Evolutionary conservation across 495 filamentous ascomycete genomes (phyloP).

Genomic region (Tuber melanosporum): DNA sequence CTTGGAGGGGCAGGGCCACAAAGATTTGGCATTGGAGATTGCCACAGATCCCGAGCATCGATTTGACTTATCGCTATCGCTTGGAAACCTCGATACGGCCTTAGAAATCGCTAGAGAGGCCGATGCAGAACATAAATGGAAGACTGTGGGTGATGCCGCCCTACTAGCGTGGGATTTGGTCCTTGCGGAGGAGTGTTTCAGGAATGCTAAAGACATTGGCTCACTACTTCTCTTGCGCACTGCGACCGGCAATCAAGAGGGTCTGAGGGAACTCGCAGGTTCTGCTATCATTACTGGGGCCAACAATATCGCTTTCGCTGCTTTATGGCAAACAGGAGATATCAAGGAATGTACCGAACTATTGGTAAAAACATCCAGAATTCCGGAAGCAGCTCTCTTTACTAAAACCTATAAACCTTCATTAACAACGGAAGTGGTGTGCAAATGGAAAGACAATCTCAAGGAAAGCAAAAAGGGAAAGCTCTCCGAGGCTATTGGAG

Average conservation of each 20-base stretch:
- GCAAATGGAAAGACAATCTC: slow-evolving; percentile 70
- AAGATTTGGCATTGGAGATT: slow-evolving; percentile 91
- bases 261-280: slow-evolving; percentile 61
- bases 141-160: slow-evolving; percentile 87
- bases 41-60: slow-evolving; percentile 94
- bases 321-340: slow-evolving; percentile 81
- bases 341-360: slow-evolving; percentile 74
- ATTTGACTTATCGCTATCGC: slow-evolving; percentile 81
- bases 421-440: slow-evolving; percentile 59
- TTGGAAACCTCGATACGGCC: slow-evolving; percentile 77
- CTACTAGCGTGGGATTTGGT: slow-evolving; percentile 76
- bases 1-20: slow-evolving; percentile 94
- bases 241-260: slow-evolving; percentile 66
- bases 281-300: slow-evolving; percentile 69
- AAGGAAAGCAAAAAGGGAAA: slow-evolving; percentile 64
- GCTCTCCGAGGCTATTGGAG: slow-evolving; percentile 70
- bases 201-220: slow-evolving; percentile 78
- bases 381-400: slow-evolving; percentile 82
- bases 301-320: slow-evolving; percentile 87
- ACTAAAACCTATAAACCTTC: slow-evolving; percentile 91
- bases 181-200: slow-evolving; percentile 88
- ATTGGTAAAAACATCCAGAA: slow-evolving; percentile 66
- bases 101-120: slow-evolving; percentile 74
- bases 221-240: slow-evolving; percentile 81
- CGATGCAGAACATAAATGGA: slow-evolving; percentile 94